Evolutionary conservation across 495 filamentous ascomycete genomes (phyloP), one percentile per base, ranked within the genome.

Genomic region (Neurospora sp.): DNA sequence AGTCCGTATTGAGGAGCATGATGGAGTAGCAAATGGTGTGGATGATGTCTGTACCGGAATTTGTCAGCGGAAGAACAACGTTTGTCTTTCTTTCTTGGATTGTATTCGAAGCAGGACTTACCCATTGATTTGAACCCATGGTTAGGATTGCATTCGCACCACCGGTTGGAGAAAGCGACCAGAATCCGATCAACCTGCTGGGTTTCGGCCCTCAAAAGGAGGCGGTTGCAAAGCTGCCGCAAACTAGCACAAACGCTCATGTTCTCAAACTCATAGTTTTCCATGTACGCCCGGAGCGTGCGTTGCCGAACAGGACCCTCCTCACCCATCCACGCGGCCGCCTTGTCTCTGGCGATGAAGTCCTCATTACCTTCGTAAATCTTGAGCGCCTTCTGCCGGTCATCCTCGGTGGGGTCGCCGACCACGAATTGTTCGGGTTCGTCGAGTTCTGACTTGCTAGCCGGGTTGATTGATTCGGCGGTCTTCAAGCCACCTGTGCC

Each of bases 1-100:
- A 85, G 83, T 99, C 96, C 71, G 96, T 98, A 77, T 99, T 99
- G 70, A 99, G 86, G 39, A 99, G 85, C 70, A 99, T 89, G 70
- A 99, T 86, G 4, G 96, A 98, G 80, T 98, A 99, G 78, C 93
- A 95, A 73, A 99, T 95, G 9, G 96, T 98, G 78, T 98, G 94
- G 14, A 99, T 94, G 69, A 99, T 91, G 81, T 98, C 95, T 93
- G 71, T 7, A 27, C 3, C 22, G 27, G 70, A 0, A 27, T 18
- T 59, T 4, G 70, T 76, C 8, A 75, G 74, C 22, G 10, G 37
- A 22, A 71, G 69, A 70, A 39, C 6, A 69, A 73, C 37, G 35
- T 42, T 8, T n/a, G 9, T 12, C 18, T 44, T 44, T 18, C 16
- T n/a, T 44, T n/a, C 18, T n/a, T 45, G 3, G 18, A 9, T 40